A percentile compares a stretch with the other conserved stretches of the same genome.
phyloP scores from a whole-genome alignment of 768 basidiomycete genomes.

The Clathrus columnatus region DNA sequence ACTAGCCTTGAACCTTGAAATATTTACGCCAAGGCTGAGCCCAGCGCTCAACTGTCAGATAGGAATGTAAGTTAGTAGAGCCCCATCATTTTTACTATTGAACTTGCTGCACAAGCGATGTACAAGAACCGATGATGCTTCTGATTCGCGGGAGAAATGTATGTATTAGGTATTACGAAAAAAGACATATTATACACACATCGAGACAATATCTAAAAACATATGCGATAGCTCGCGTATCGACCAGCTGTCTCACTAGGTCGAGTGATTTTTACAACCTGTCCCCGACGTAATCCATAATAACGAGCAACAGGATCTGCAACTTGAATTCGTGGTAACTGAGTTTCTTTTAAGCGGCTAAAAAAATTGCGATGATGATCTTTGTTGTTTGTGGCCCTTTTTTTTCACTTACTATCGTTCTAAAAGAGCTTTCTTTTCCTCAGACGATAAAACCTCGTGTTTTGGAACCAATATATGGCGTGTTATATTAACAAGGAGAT shows the following conservation, averaged over 20 bases:
- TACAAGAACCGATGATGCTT: not conserved
- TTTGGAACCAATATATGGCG: constrained; percentile 91
- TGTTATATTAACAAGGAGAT: constrained; percentile 94
- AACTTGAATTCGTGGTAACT: constrained; percentile 92
- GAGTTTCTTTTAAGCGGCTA: constrained; percentile 96
- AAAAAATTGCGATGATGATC: constrained; percentile 6
- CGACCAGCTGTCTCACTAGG: constrained; percentile 95
- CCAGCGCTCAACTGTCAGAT: not conserved
- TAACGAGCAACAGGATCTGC: constrained; percentile 98
- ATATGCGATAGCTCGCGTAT: constrained; percentile 88
- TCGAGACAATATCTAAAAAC: constrained; percentile 34
- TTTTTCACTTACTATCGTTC: constrained; percentile 76
- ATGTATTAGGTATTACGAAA: not conserved
- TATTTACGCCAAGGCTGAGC: not conserved
- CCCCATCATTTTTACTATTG: too few species aligned
- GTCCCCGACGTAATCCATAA: constrained; percentile 90
- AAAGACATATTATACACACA: not conserved
- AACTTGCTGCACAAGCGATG: not conserved
- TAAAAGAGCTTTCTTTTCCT: constrained; percentile 80
- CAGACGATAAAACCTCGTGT: constrained; percentile 77
- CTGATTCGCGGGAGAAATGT: not conserved
- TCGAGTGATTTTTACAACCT: constrained; percentile 97
- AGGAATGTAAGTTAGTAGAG: too few species aligned
- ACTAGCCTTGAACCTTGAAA: not conserved
- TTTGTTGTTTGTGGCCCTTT: constrained; percentile 4